Evolutionary conservation across 1,139 yeast species (phyloP), one percentile per base, ranked within the genome.

Genomic region (Candida sp.): DNA sequence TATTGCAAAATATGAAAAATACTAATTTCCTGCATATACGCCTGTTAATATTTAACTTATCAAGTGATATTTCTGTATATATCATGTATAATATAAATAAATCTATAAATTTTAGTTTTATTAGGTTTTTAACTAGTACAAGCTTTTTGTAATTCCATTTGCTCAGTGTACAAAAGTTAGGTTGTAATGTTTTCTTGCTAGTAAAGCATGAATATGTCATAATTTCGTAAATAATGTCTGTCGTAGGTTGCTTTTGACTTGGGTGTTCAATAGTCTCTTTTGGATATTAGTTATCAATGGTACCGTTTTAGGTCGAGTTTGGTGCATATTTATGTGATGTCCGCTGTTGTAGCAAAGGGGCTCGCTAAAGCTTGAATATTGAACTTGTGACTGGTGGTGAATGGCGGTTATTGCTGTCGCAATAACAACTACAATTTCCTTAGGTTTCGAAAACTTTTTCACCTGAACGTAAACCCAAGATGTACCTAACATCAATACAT

Each of bases 401-500:
- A 15, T 15, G 19, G 19, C 19, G 2, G 19, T 15, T 15, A 15
- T 15, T 15, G 19, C 19, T 15, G 19, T 15, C 19, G 19, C 19
- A 15, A 15, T 15, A 15, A 15, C 19, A 15, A 15, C 19, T 15
- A 15, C 19, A 15, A 2, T 6, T 22, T 21, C n/a, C 8, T 22
- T 47, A 57, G 38, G 51, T 63, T 52, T 77, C 84, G 57, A 87
- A 84, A 5, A 83, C 79, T 48, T 76, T 73, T 56, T 87, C 96
- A 1, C 97, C 97, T 51, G 75, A 72, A 55, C 89, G 81, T 51
- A 93, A 69, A 5, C 96, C 82, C 46, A 93, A 67, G 2, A 93
- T 70, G 40, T 81, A 79, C 49, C 98, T 71, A n/a, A 93, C 97
- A 64, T 93, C 99, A 5, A 89, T 83, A 30, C 93, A 81, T 50